Base-by-base conservation (phyloP, 225 moss, liverwort and hornwort species). In the Bryum argenteum region DNA sequence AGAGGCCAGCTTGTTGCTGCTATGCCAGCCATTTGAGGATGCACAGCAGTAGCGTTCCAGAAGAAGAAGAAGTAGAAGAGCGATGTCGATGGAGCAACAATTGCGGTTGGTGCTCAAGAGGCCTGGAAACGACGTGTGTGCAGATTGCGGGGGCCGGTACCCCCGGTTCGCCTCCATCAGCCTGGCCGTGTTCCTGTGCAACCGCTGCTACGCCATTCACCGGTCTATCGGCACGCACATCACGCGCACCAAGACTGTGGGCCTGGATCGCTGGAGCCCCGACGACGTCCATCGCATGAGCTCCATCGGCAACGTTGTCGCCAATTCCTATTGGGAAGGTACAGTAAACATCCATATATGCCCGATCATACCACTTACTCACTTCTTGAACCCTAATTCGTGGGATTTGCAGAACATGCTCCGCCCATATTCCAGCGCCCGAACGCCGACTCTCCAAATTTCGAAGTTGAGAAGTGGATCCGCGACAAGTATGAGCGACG, bases 321-420 rank as follows among this genome's bases (percentile, higher is more conserved):
- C 89, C 44, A 87, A 89, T 50, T 74, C 72, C 10, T 89, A 85
- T 53, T 91, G 91, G 91, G 89, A 87, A 79, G 75, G 91, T 89
- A 61, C 11, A 9, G 17, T 43, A n/a, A n/a, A 24, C 9, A 6
- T 21, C 61, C 41, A 13, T 33, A 4, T 6, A 6, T 33, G 33
- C 33, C 33, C 33, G 33, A 33, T 33, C 33, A 15, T 1, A 55
- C 14, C 3, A 9, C 42, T 42, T 15, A 48, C 16, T 17, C 44
- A 21, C 22, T 26, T 21, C 12, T 57, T 60, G 17, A 23, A 22
- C 18, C 22, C 54, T 5, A 44, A 24, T 15, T 40, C 10, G 40
- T 69, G 63, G 10, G 8, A 63, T 61, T 50, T 61, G 81, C 82
- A 91, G 89, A 75, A 22, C 80, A 84, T n/a, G 89, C 85, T 52